Percentiles rank a stretch among this genome's conserved stretches.
Evolutionary conservation across 768 basidiomycete genomes (phyloP).

Genomic region (Russula sp.): DNA sequence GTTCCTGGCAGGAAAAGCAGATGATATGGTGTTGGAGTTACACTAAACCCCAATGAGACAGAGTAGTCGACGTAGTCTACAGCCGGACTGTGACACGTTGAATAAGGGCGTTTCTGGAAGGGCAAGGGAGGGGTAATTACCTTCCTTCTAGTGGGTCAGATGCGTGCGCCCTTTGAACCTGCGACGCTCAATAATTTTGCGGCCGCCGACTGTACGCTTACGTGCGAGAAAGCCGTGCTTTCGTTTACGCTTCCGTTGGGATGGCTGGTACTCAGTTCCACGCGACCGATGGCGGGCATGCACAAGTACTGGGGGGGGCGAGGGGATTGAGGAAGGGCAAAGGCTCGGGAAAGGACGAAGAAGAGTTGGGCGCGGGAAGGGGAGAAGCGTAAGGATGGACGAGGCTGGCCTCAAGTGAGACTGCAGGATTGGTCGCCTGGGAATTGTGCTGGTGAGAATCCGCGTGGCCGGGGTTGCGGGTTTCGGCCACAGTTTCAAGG

Average conservation of each 20-base stretch:
- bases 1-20: neutral
- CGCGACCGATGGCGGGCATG: constrained; percentile 61
- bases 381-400: constrained; percentile 4
- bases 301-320: constrained; percentile 27
- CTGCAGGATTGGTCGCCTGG: neutral
- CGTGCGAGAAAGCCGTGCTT: constrained; percentile 87
- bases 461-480: neutral
- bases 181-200: constrained; percentile 66
- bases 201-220: constrained; percentile 59
- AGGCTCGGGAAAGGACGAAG: neutral
- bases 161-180: constrained; percentile 71
- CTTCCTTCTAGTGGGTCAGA: constrained; percentile 58
- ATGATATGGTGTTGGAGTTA: neutral
- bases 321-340: neutral
- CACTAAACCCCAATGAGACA: neutral
- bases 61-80: neutral
- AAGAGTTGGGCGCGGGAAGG: constrained; percentile 10
- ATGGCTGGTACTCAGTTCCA: constrained; percentile 96
- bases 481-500: neutral
- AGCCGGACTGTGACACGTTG: neutral
- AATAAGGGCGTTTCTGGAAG: neutral
- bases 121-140: neutral
- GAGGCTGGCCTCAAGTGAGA: neutral
- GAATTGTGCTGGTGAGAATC: neutral
- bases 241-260: constrained; percentile 86